Percentiles rank a stretch among this genome's conserved stretches.
Evolutionary conservation across 164 flowering plant genomes (phyloP).

Genomic region (Vitis rupestris): DNA sequence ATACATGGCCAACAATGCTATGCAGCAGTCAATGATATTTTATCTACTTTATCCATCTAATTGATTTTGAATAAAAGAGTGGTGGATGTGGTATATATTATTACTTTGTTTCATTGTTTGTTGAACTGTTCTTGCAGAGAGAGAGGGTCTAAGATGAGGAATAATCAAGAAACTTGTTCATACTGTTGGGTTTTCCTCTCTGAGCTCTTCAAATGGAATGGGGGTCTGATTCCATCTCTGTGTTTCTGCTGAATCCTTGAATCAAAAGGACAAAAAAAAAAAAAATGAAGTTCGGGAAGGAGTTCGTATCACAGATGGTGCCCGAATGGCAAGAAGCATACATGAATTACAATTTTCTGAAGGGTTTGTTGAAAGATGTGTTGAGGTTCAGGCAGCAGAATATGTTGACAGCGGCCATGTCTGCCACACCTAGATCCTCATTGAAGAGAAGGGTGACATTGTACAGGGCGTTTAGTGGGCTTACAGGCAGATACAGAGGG

Average conservation of each 20-base stretch:
- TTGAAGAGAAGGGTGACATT: slow-evolving; percentile 29
- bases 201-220: too few relatives aligned
- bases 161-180: too few relatives aligned
- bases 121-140: not conserved
- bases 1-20: too few relatives aligned
- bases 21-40: too few relatives aligned
- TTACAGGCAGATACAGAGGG: slow-evolving; percentile 17
- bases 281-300: slow-evolving; percentile 39
- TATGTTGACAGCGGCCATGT: not conserved
- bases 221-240: too few relatives aligned
- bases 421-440: not conserved
- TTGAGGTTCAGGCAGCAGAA: not conserved
- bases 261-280: not conserved
- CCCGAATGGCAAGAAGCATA: slow-evolving; percentile 44
- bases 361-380: slow-evolving; percentile 25
- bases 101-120: not conserved
- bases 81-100: not conserved
- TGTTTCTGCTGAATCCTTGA: too few relatives aligned
- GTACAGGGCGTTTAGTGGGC: slow-evolving; percentile 45
- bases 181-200: too few relatives aligned
- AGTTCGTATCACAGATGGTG: slow-evolving; percentile 33
- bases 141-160: too few relatives aligned
- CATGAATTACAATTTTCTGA: slow-evolving; percentile 37
- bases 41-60: too few relatives aligned
- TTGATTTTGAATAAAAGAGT: not conserved